A percentile compares a stretch with the other conserved stretches of the same genome.
These are phyloP conservation scores for Aphanomyces cochlioides DNA, from an alignment of 352 stramenopile species.

Conservation along the genomic window DNA sequence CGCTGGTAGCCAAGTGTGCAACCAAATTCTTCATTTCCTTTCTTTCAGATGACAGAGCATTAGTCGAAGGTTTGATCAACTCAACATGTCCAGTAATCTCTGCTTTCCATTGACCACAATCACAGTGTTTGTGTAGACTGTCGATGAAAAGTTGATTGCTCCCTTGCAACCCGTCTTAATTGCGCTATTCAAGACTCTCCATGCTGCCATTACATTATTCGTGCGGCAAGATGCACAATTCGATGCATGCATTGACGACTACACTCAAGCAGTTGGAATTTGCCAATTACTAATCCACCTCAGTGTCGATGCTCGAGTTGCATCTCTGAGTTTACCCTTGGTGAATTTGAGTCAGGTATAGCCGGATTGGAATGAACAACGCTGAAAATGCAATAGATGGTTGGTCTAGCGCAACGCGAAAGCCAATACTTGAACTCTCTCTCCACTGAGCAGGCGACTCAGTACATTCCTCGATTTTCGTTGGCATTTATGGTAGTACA, in stretches of 20 bases:
- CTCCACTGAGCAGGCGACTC: slow-evolving; percentile 41
- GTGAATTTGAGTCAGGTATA: slow-evolving; percentile 76
- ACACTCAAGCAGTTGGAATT: slow-evolving; percentile 57
- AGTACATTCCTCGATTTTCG: slow-evolving; percentile 64
- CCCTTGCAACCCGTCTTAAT: slow-evolving; percentile 13
- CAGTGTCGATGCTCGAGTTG: slow-evolving; percentile 45
- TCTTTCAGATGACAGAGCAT: slow-evolving; percentile 47
- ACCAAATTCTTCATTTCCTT: slow-evolving; percentile 57
- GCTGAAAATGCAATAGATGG: slow-evolving; percentile 3
- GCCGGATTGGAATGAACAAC: background rate
- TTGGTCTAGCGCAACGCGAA: slow-evolving; percentile 17
- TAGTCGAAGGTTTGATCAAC: slow-evolving; percentile 16
- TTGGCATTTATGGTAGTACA: slow-evolving; percentile 60
- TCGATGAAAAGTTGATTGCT: background rate
- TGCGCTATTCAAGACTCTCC: slow-evolving; percentile 16
- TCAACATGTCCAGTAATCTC: background rate
- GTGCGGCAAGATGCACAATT: background rate
- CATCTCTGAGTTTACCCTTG: slow-evolving; percentile 46
- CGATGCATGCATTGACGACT: slow-evolving; percentile 48
- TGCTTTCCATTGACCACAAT: too few relatives aligned
- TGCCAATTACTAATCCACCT: slow-evolving; percentile 62
- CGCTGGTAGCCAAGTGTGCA: slow-evolving; percentile 48
- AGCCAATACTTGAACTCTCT: slow-evolving; percentile 2
- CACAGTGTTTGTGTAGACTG: too few relatives aligned
- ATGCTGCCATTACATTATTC: slow-evolving; percentile 14